Evolutionary conservation across 306 rosid genomes (phyloP).

Genomic region (Cicer judaicum): DNA sequence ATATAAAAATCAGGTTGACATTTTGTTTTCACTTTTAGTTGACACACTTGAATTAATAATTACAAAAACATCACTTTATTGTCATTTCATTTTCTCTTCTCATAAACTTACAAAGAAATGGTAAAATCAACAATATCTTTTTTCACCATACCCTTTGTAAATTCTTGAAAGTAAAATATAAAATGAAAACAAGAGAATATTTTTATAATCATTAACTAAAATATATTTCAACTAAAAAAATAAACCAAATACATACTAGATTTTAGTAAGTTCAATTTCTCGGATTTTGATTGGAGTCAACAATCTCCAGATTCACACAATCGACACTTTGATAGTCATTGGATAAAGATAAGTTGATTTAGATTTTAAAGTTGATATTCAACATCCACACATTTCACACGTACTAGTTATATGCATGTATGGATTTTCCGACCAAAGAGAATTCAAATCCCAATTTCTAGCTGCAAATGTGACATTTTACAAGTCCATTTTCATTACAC

Average conservation of each 20-base stretch:
- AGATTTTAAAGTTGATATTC: too few relatives aligned
- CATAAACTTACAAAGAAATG: background rate
- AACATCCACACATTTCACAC: too few relatives aligned
- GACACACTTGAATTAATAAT: background rate
- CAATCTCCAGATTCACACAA: too few relatives aligned
- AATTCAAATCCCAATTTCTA: constrained; percentile 10
- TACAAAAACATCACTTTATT: background rate
- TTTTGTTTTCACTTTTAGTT: constrained; percentile 5
- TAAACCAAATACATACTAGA: background rate
- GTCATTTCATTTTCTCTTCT: background rate
- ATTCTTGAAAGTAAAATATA: constrained; percentile 3
- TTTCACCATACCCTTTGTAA: background rate
- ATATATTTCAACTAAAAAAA: background rate
- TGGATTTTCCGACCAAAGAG: too few relatives aligned
- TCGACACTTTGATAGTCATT: too few relatives aligned
- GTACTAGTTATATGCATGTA: too few relatives aligned
- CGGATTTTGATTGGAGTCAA: too few relatives aligned
- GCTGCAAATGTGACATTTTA: constrained; percentile 77
- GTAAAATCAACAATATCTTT: background rate
- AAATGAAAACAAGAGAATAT: background rate
- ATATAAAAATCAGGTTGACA: constrained; percentile 8
- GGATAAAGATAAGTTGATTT: too few relatives aligned
- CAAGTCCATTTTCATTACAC: constrained; percentile 92
- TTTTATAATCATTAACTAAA: background rate
- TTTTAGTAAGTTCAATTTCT: background rate